Evolutionary conservation across 441 rosid species (phyloP), one percentile per base, ranked within the genome.

Genomic region (Sinapis alba): DNA sequence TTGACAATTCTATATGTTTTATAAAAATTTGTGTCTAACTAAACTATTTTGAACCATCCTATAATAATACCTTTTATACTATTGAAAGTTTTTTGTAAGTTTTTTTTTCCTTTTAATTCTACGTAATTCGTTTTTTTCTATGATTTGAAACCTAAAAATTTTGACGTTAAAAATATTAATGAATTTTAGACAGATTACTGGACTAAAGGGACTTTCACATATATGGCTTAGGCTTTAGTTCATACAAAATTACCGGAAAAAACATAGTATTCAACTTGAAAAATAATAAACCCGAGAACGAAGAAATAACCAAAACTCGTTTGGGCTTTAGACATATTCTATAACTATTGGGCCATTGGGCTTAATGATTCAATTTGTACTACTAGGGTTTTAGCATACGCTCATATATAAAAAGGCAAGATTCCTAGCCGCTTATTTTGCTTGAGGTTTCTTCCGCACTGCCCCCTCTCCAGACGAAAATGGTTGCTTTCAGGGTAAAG

Each of bases 401-500:
- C 30, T 23, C 63, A 24, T 60, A 36, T 77, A 77, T 77, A 65
- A 65, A 20, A 3, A 0, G 7, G 4, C 43, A 6, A 67, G 69
- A 70, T 30, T 65, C 77, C 51, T 72, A 66, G 72, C 80, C 80
- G 76, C 72, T 8, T 32, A 16, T 4, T 58, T 6, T 16, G 41
- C 62, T 71, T 71, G 69, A 77, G 63, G 56, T 57, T 65, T 65
- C 68, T 32, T 59, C 68, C 4, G 30, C 61, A 56, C 30, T 56
- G 18, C 18, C 27, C 30, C 16, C 24, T 20, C 57, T 50, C 23
- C 9, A 56, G 53, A 60, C 80, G 69, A 72, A 78, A 67, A 77
- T 78, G 81, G 69, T 12, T 24, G 0, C 77, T 38, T 78, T 78
- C 73, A 78, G 69, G 77, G 81, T 78, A 38, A 38, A 78, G 53